Evolutionary conservation across 2,329 filamentous ascomycete species (phyloP), one percentile per base, ranked within the genome.

Genomic region (Plectosphaerella cucumerina): DNA sequence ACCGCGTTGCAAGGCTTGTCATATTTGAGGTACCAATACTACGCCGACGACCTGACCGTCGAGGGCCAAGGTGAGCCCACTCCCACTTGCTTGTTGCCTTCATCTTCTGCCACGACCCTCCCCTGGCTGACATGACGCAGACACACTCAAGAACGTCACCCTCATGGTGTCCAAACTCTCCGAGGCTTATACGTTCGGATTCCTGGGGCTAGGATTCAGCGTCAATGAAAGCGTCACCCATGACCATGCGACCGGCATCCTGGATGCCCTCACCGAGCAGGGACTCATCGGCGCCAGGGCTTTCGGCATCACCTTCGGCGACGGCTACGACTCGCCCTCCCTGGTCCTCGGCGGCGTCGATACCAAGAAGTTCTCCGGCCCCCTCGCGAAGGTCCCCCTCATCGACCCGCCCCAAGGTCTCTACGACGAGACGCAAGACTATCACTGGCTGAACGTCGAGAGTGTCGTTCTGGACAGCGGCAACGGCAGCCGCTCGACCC

Each of bases 271-370:
- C 62, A 74, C 81, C 21, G 64, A 77, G 20, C 77, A 88, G 60
- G 80, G 79, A 44, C 62, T 78, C 49, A 88, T 89, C 62, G 74
- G 76, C 49, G 76, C 74, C 34, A 80, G 81, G 57, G 82, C 84
- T 4, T 90, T 87, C 69, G 88, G 84, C 53, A 66, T 91, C 20
- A 89, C 85, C 72, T 71, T 82, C 44, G 72, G 51, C 26, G 23
- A 42, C 20, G 34, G 39, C 1, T 37, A 17, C 14, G 39, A 39
- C 21, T 44, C 50, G 3, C 50, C 52, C 9, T 44, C 37, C 21
- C 35, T 56, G 3, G 42, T 56, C 4, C 39, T 56, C 15, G 54
- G 54, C 34, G 54, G 52, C 4, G 22, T 56, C 34, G 54, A 56
- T 43, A 47, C 26, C 17, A 55, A 49, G 11, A 52, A 52, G 23